phyloP scores from a whole-genome alignment of 2,329 filamentous ascomycete genomes.

The Parastagonospora nodorum region DNA sequence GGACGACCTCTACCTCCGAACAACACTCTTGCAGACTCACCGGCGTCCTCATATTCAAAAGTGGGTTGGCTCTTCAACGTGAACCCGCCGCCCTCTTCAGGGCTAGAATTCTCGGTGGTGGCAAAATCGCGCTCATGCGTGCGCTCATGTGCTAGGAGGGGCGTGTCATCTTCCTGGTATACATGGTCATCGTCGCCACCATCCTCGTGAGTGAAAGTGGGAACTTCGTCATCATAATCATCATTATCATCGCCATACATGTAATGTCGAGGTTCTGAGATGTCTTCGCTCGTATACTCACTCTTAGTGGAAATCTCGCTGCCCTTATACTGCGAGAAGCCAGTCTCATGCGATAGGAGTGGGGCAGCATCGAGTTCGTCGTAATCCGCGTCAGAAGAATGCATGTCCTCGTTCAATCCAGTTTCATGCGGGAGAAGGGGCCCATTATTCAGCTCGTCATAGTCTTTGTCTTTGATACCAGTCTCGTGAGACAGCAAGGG shows the following conservation, averaged over 20 bases:
- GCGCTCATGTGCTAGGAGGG: slow-evolving; percentile 31
- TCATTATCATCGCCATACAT: slow-evolving; percentile 11
- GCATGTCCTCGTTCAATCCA: slow-evolving; percentile 8
- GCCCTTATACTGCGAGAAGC: slow-evolving; percentile 16
- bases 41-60: slow-evolving; percentile 15
- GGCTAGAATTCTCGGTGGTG: slow-evolving; percentile 15
- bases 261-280: slow-evolving; percentile 15
- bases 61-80: slow-evolving; percentile 9
- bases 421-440: slow-evolving; percentile 31
- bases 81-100: slow-evolving; percentile 17
- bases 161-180: slow-evolving; percentile 14
- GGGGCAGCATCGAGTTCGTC: slow-evolving; percentile 37
- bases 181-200: slow-evolving; percentile 1
- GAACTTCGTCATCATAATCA: slow-evolving; percentile 2
- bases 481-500: slow-evolving; percentile 20
- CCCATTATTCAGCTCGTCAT: slow-evolving; percentile 10
- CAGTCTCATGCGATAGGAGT: slow-evolving; percentile 46
- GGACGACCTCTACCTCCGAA: slow-evolving; percentile 15
- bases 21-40: slow-evolving; percentile 3
- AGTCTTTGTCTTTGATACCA: slow-evolving; percentile 1
- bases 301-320: slow-evolving; percentile 20
- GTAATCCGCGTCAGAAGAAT: slow-evolving; percentile 9
- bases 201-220: slow-evolving; percentile 12
- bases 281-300: slow-evolving; percentile 13
- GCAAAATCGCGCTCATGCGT: slow-evolving; percentile 27